These are phyloP conservation scores for Stylosanthes scabra DNA, from an alignment of 331 rosid genomes.

Conservation along the genomic window DNA sequence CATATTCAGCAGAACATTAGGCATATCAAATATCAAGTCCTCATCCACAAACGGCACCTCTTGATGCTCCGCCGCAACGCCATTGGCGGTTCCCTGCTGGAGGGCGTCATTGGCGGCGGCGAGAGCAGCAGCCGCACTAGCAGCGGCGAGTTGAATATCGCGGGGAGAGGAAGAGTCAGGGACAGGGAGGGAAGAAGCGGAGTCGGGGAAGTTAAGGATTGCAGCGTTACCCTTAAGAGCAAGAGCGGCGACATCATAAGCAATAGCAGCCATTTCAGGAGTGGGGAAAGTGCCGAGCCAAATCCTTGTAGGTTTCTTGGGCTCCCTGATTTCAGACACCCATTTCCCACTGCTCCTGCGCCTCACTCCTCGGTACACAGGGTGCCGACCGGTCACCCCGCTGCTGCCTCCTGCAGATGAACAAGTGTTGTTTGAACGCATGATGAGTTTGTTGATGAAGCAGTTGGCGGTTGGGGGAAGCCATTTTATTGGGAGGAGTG, in stretches of 20 bases:
- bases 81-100: not conserved
- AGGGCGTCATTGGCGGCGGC: conserved; percentile 60
- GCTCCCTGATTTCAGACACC: conserved; percentile 95
- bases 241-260: conserved; percentile 92
- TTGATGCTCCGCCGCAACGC: conserved; percentile 7
- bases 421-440: conserved; percentile 46
- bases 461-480: conserved; percentile 50
- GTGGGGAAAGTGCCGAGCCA: conserved; percentile 93
- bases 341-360: conserved; percentile 88
- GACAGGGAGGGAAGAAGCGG: conserved; percentile 73
- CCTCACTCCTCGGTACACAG: conserved; percentile 77
- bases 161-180: conserved; percentile 73
- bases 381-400: conserved; percentile 71
- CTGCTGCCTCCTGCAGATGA: too few species aligned
- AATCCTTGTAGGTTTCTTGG: conserved; percentile 82
- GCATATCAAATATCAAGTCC: conserved; percentile 89
- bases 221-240: conserved; percentile 80
- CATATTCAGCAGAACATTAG: conserved; percentile 81
- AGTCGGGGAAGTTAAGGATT: conserved; percentile 87
- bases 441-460: conserved; percentile 45
- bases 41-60: conserved; percentile 67
- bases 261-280: conserved; percentile 96
- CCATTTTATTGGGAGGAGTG: conserved; percentile 59
- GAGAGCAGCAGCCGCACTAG: conserved; percentile 73
- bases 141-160: conserved; percentile 88